These are phyloP conservation scores for Podila minutissima DNA, from an alignment of 192 early-diverging fungal species.

Conservation along the genomic window DNA sequence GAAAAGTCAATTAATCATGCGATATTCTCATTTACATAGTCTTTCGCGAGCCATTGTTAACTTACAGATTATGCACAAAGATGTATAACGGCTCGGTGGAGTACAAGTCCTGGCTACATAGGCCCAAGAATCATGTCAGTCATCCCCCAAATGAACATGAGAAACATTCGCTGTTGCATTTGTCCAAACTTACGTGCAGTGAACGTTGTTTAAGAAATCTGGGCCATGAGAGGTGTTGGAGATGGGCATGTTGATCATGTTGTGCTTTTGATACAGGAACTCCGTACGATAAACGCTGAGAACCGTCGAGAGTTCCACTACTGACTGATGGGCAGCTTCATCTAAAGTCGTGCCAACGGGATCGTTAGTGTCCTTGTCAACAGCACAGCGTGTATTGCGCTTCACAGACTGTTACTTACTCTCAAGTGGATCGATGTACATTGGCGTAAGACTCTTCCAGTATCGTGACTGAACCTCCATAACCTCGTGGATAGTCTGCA, in stretches of 20 bases:
- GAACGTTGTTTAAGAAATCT: slow-evolving; percentile 38
- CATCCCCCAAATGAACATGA: too few species aligned
- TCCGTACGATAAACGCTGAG: slow-evolving; percentile 41
- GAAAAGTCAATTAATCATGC: not conserved
- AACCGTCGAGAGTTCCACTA: slow-evolving; percentile 31
- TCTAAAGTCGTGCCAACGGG: slow-evolving; percentile 5
- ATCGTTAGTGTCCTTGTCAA: not conserved
- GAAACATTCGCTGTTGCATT: too few species aligned
- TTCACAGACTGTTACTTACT: slow-evolving; percentile 17
- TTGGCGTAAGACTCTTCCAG: slow-evolving; percentile 56
- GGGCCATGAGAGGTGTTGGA: slow-evolving; percentile 23
- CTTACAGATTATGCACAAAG: slow-evolving; percentile 56
- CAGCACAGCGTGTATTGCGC: not conserved
- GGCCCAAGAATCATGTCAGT: not conserved
- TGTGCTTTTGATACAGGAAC: slow-evolving; percentile 36
- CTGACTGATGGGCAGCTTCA: not conserved
- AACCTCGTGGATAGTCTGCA: slow-evolving; percentile 59
- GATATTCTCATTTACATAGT: not conserved
- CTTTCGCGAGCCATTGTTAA: not conserved
- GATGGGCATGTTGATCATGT: slow-evolving; percentile 48
- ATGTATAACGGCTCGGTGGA: slow-evolving; percentile 42
- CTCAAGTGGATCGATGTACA: slow-evolving; percentile 32
- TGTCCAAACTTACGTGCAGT: slow-evolving; percentile 41
- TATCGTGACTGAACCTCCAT: slow-evolving; percentile 56
- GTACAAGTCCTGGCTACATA: slow-evolving; percentile 29